Conservation (phyloP, 768 basidiomycete genomes). For the Hygrophorus pudorinus region DNA sequence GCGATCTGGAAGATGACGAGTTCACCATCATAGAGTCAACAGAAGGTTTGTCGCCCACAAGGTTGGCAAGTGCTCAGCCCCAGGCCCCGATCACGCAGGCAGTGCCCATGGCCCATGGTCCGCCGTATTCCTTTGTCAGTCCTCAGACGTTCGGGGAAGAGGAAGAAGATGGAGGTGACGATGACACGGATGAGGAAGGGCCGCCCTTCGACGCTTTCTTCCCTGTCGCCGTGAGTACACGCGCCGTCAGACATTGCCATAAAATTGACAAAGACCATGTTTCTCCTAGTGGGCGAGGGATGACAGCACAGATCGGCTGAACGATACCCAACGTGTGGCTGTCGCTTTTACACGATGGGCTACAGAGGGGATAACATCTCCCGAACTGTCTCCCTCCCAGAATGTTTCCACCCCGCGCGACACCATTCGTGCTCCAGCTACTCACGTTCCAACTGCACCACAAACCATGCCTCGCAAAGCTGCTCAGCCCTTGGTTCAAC, state of each 20-base stretch:
- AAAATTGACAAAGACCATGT: not conserved
- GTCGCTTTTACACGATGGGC: too few relatives aligned
- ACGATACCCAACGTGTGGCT: too few relatives aligned
- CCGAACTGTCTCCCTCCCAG: not conserved
- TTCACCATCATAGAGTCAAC: not conserved
- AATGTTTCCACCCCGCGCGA: not conserved
- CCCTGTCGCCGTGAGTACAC: too few relatives aligned
- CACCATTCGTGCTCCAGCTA: not conserved
- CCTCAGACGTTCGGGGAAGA: too few relatives aligned
- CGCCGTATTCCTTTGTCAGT: too few relatives aligned
- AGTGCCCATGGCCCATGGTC: too few relatives aligned
- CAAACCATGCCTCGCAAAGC: conserved; percentile 2
- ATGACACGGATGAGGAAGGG: too few relatives aligned
- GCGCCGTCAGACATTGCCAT: too few relatives aligned
- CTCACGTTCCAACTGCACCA: not conserved
- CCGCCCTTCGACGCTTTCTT: too few relatives aligned
- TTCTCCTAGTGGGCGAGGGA: not conserved
- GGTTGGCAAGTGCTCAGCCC: not conserved
- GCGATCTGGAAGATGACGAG: conserved; percentile 17
- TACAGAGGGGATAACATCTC: not conserved
- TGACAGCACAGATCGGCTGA: not conserved
- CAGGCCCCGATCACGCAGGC: too few relatives aligned
- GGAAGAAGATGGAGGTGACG: too few relatives aligned
- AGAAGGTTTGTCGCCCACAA: not conserved
- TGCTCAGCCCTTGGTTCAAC: not conserved